These are phyloP conservation scores for Quercus phellos DNA, from an alignment of 331 rosid species.

Conservation along the genomic window DNA sequence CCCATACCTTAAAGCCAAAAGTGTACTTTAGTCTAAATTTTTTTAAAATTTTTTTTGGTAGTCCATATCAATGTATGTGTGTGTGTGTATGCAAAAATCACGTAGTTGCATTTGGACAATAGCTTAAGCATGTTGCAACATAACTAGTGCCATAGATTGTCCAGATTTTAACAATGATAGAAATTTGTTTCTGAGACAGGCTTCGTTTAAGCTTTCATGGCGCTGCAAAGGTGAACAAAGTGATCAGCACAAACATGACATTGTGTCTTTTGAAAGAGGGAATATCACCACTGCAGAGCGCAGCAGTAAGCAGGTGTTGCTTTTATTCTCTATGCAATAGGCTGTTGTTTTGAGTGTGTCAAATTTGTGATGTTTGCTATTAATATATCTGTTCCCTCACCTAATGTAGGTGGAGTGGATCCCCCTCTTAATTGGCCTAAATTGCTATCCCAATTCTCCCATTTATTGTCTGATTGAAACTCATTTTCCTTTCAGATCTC, in stretches of 20 bases:
- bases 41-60: neutral
- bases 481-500: constrained; percentile 67
- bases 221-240: constrained; percentile 73
- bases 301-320: constrained; percentile 84
- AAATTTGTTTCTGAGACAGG: constrained; percentile 42
- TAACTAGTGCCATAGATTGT: neutral
- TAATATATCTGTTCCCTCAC: neutral
- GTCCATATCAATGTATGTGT: neutral
- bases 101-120: neutral
- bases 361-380: neutral
- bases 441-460: neutral
- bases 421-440: neutral
- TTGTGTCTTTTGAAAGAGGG: constrained; percentile 89
- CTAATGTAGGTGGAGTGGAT: neutral
- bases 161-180: constrained; percentile 13
- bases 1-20: too few species aligned
- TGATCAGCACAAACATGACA: constrained; percentile 87
- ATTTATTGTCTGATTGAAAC: constrained; percentile 29
- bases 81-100: neutral
- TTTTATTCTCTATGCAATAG: constrained; percentile 14
- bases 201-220: constrained; percentile 91
- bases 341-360: constrained; percentile 22
- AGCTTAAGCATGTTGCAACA: neutral
- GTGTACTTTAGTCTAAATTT: neutral
- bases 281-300: constrained; percentile 91